A percentile compares a stretch with the other conserved stretches of the same genome.
phyloP scores from a whole-genome alignment of 208 protist genomes.

The Wallacemonas sp. region DNA sequence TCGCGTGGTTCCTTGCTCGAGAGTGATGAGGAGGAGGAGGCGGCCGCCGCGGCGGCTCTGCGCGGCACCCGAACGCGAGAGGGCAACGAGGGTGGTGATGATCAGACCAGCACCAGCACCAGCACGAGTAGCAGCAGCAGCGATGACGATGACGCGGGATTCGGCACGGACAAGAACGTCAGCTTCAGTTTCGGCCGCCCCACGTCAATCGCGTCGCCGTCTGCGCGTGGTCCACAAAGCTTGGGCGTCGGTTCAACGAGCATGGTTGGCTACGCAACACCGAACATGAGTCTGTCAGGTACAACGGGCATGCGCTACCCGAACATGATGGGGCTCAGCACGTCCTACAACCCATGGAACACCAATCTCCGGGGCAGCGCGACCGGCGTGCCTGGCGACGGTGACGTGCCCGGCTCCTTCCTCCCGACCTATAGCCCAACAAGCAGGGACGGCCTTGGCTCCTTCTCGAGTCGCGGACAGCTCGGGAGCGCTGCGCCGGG shows the following conservation, averaged over 20 bases:
- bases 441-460: too few species aligned
- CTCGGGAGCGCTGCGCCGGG: too few species aligned
- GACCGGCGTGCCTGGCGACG: too few species aligned
- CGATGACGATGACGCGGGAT: background rate
- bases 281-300: background rate
- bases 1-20: too few species aligned
- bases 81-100: background rate
- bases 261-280: background rate
- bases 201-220: too few species aligned
- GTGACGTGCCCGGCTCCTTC: too few species aligned
- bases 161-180: constrained; percentile 1
- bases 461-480: too few species aligned
- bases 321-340: background rate
- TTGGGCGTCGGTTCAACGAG: background rate
- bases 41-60: too few species aligned
- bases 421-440: too few species aligned
- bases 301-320: background rate
- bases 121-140: constrained; percentile 11
- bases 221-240: background rate
- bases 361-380: background rate
- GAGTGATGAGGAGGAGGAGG: too few species aligned
- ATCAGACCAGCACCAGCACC: background rate
- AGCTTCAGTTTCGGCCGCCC: constrained; percentile 10
- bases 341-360: background rate
- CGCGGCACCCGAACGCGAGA: constrained; percentile 1